These are phyloP conservation scores for Trametes versicolor DNA, from an alignment of 1,284 basidiomycete species.

Conservation along the genomic window DNA sequence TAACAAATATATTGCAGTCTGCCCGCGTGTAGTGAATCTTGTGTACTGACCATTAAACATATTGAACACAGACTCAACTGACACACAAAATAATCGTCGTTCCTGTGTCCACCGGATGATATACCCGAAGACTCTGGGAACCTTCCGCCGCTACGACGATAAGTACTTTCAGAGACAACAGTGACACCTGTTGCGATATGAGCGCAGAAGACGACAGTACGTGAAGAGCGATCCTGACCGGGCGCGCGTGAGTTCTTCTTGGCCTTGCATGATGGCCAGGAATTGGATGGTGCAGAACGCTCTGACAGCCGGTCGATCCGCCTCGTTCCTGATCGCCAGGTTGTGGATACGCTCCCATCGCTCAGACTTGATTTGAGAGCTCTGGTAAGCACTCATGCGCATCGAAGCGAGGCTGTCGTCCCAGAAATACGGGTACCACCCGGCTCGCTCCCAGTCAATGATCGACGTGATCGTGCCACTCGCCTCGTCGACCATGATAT, in stretches of 20 bases:
- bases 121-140: no score
- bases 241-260: background rate
- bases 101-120: no score
- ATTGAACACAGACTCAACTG: no score
- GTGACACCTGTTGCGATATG: no score
- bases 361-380: background rate
- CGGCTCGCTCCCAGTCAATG: constrained; percentile 12
- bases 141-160: no score
- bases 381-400: constrained; percentile 3
- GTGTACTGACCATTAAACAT: no score
- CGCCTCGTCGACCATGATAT: constrained; percentile 11
- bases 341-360: background rate
- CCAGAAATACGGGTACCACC: constrained; percentile 17
- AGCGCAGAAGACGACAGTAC: no score
- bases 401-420: constrained; percentile 1
- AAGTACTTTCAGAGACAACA: no score
- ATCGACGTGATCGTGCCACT: background rate
- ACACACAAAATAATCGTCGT: no score
- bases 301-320: background rate
- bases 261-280: background rate
- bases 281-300: background rate
- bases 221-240: no score
- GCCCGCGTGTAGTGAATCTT: no score
- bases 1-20: no score
- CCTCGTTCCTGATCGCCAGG: background rate